Evolutionary conservation across 2,329 filamentous ascomycete species (phyloP).

Genomic region (Phialocephala sp.): DNA sequence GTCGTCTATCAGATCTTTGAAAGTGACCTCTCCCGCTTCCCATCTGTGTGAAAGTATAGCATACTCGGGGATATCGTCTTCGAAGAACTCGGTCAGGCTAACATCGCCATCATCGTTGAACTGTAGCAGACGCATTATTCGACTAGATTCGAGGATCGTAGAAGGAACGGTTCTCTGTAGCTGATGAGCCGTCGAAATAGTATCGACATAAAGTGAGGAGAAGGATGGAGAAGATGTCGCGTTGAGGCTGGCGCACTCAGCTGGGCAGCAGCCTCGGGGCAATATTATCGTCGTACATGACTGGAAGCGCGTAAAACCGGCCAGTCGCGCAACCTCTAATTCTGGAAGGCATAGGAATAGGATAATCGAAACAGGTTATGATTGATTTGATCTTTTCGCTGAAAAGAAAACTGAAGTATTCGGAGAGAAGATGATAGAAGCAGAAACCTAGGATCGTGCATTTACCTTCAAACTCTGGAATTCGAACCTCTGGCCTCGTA

Average conservation of each 20-base stretch:
- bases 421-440: not conserved
- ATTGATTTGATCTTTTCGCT: not conserved
- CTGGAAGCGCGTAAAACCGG: slow-evolving; percentile 1
- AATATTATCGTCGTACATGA: slow-evolving; percentile 1
- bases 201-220: slow-evolving; percentile 23
- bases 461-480: slow-evolving; percentile 1
- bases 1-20: slow-evolving; percentile 23
- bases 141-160: slow-evolving; percentile 18
- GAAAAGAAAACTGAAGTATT: not conserved
- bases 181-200: slow-evolving; percentile 17
- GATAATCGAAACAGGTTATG: not conserved
- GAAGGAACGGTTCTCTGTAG: not conserved
- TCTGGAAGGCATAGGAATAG: slow-evolving; percentile 2
- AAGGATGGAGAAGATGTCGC: slow-evolving; percentile 23
- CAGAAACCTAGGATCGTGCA: slow-evolving; percentile 2
- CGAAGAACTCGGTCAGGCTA: slow-evolving; percentile 28
- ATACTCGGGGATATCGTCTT: slow-evolving; percentile 32
- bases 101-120: slow-evolving; percentile 23
- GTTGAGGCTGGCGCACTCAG: slow-evolving; percentile 33
- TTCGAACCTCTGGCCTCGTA: slow-evolving; percentile 1
- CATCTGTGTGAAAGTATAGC: slow-evolving; percentile 40
- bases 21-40: slow-evolving; percentile 32
- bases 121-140: slow-evolving; percentile 31
- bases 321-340: not conserved
- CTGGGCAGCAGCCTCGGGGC: slow-evolving; percentile 1